A percentile compares a stretch with the other conserved stretches of the same genome.
phyloP scores from a whole-genome alignment of 2,329 filamentous ascomycete genomes.

The Penicillium hordei region DNA sequence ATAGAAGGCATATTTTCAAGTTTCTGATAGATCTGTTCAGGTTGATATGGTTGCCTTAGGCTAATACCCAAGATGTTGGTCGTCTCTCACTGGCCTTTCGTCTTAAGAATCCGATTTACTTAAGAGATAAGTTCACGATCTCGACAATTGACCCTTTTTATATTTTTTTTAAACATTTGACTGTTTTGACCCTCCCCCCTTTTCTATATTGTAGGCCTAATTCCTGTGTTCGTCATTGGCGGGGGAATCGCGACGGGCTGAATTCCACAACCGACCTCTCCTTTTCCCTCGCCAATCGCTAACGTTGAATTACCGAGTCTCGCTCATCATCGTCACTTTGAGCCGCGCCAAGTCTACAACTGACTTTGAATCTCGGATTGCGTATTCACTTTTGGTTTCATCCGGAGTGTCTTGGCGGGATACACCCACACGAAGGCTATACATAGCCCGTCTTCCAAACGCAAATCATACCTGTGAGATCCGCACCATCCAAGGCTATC shows the following conservation, averaged over 20 bases:
- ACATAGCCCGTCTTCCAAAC: not conserved
- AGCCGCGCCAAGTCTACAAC: slow-evolving; percentile 1
- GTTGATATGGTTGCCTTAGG: not conserved
- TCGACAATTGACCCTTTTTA: not conserved
- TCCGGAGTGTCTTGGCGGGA: not conserved
- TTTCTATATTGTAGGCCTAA: not conserved
- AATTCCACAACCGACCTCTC: not conserved
- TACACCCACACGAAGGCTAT: not conserved
- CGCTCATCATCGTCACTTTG: not conserved
- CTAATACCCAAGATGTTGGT: too few species aligned
- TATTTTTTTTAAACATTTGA: not conserved
- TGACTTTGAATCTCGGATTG: not conserved
- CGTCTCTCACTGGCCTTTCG: not conserved
- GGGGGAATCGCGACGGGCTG: slow-evolving; percentile 24
- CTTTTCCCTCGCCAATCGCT: slow-evolving; percentile 4
- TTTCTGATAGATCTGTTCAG: not conserved
- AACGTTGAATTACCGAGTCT: slow-evolving; percentile 6
- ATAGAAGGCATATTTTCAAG: slow-evolving; percentile 7
- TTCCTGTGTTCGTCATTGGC: not conserved
- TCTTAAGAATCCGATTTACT: not conserved
- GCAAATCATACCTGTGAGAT: not conserved
- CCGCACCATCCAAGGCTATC: not conserved
- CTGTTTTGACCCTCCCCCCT: too few species aligned
- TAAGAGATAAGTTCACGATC: not conserved
- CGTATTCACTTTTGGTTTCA: not conserved